Evolutionary conservation across 73 alveolate genomes (phyloP).

Genomic region (Paramecium octaurelia): DNA sequence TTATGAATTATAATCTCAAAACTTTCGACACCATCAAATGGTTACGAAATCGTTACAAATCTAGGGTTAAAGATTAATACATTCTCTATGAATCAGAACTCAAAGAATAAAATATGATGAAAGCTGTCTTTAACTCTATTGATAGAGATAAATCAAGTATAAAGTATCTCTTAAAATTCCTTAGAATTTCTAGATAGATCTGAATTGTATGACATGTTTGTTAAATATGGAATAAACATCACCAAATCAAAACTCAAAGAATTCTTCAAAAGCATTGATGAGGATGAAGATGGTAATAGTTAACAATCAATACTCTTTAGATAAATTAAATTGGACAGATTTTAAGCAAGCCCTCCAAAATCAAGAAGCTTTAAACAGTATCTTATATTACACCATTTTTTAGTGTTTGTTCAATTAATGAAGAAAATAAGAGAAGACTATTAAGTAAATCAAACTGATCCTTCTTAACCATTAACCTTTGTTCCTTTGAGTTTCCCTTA

Average conservation of each 20-base stretch:
- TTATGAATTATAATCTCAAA: conserved; percentile 3
- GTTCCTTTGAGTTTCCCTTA: conserved; percentile 13
- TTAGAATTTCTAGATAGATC: conserved; percentile 10
- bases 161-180: neutral
- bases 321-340: conserved; percentile 39
- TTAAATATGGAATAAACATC: neutral
- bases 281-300: conserved; percentile 18
- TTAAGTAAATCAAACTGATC: neutral
- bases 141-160: conserved; percentile 44
- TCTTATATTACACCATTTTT: neutral
- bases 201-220: conserved; percentile 19
- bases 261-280: conserved; percentile 12
- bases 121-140: conserved; percentile 9
- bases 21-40: conserved; percentile 17
- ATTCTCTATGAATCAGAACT: conserved; percentile 9
- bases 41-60: conserved; percentile 2
- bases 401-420: conserved; percentile 39
- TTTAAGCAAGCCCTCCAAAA: conserved; percentile 2
- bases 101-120: conserved; percentile 4
- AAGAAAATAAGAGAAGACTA: neutral
- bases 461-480: neutral
- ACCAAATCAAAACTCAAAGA: neutral
- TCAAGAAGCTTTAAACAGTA: conserved; percentile 16
- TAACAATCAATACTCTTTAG: neutral
- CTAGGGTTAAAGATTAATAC: neutral